Conservation (phyloP, 2,329 filamentous ascomycete genomes). For the Fusarium multiceps region DNA sequence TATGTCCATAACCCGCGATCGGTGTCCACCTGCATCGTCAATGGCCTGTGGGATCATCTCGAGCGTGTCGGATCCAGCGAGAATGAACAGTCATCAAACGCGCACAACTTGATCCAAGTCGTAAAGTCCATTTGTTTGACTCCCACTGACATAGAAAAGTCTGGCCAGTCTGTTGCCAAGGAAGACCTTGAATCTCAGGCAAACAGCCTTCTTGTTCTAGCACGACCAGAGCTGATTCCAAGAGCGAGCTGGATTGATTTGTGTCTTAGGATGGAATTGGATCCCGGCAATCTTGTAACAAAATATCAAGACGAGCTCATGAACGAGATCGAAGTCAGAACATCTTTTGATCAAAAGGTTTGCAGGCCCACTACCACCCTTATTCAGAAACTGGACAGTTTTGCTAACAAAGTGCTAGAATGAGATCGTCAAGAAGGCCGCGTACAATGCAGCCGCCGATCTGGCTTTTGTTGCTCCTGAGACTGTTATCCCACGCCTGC, state of each 20-base stretch:
- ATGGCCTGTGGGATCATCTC: slow-evolving; percentile 85
- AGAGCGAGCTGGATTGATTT: slow-evolving; percentile 88
- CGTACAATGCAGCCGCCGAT: slow-evolving; percentile 87
- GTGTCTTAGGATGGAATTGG: slow-evolving; percentile 81
- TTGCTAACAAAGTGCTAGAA: slow-evolving; percentile 42
- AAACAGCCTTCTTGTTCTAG: slow-evolving; percentile 80
- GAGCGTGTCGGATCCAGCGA: slow-evolving; percentile 74
- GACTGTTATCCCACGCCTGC: slow-evolving; percentile 77
- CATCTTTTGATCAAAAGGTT: slow-evolving; percentile 65
- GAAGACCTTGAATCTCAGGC: slow-evolving; percentile 74
- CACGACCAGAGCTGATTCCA: slow-evolving; percentile 80
- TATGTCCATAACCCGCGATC: slow-evolving; percentile 70
- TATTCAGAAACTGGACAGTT: background rate
- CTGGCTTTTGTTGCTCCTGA: slow-evolving; percentile 94
- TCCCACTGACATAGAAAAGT: slow-evolving; percentile 60
- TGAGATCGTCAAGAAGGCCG: slow-evolving; percentile 69
- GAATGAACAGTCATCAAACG: slow-evolving; percentile 80
- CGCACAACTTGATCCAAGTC: slow-evolving; percentile 70
- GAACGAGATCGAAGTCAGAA: slow-evolving; percentile 69
- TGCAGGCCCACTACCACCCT: slow-evolving; percentile 35
- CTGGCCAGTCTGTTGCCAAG: slow-evolving; percentile 57
- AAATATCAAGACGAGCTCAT: slow-evolving; percentile 74
- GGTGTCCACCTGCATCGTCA: slow-evolving; percentile 72
- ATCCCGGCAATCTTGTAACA: slow-evolving; percentile 82
- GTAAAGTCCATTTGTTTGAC: slow-evolving; percentile 72